Base-by-base conservation (phyloP, 805 yeast species). In the Cyberlindnera mississippiensis region DNA sequence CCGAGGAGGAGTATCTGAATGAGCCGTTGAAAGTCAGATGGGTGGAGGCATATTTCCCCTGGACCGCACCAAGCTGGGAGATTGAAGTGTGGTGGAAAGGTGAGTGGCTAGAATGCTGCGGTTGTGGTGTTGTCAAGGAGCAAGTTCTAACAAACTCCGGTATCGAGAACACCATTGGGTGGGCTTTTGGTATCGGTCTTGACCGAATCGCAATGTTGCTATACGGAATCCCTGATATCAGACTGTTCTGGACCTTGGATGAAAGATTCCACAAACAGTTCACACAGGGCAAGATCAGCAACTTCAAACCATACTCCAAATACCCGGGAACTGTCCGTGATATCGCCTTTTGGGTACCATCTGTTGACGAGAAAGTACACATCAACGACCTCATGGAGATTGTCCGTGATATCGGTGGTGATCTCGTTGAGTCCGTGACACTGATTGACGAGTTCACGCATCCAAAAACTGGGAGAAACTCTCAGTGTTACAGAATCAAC, bases 21-120 rank as follows among this genome's bases (percentile, higher is more conserved):
- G 83, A 81, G 52, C 96, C 96, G 6, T 71, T 93, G 46, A 82
- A 77, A 57, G 85, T 90, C 15, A 74, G 98, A 52, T 93, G 99
- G 99, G 84, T 89, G 27, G 95, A 87, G 56, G 95, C 93, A 0
- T 87, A 81, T 56, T 93, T 93, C 68, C 99, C 99, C 4, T 93
- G 98, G 97, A 93, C 99, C 3, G 80, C 96, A 1, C 99, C 99
- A 4, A 85, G 96, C 33, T 93, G 96, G 95, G 97, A 93, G 58
- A 88, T 95, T 52, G 99, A 93, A 64, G 96, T 93, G 4, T 89
- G 95, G 90, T 93, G 98, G 97, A 86, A 89, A 59, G 95, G 93
- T 39, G 95, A 90, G 52, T 93, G 99, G 99, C 71, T 93, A 28
- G 99, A 93, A 66, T 81, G 96, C 60, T 87, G 96, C 57, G 99